phyloP scores from a whole-genome alignment of 805 yeast genomes.

The Teunomyces pallodes region DNA sequence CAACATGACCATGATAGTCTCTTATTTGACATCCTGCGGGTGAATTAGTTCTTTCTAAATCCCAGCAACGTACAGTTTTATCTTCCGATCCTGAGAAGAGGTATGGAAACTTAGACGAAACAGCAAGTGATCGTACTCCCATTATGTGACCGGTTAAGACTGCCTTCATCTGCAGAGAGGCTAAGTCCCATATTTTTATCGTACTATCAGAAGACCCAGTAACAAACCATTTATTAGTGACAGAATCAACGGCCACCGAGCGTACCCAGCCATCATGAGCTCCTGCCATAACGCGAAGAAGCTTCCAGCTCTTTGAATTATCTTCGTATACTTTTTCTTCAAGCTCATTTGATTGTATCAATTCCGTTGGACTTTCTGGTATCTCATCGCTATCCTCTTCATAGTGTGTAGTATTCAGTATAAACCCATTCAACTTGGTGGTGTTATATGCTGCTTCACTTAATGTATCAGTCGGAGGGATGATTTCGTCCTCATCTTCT shows the following conservation, averaged over 20 bases:
- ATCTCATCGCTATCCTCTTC: neutral
- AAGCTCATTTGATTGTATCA: neutral
- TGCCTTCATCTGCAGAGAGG: slow-evolving; percentile 62
- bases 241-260: slow-evolving; percentile 75
- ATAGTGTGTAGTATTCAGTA: neutral
- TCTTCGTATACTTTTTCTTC: slow-evolving; percentile 3
- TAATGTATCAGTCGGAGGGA: slow-evolving; percentile 29
- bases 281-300: slow-evolving; percentile 63
- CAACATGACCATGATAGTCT: slow-evolving; percentile 91
- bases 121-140: slow-evolving; percentile 76
- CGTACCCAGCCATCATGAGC: slow-evolving; percentile 96
- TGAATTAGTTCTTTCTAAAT: slow-evolving; percentile 78
- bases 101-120: slow-evolving; percentile 79
- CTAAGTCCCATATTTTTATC: slow-evolving; percentile 89
- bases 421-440: slow-evolving; percentile 16
- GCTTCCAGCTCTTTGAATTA: slow-evolving; percentile 50
- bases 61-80: slow-evolving; percentile 93
- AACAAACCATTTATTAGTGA: slow-evolving; percentile 82
- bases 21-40: slow-evolving; percentile 52
- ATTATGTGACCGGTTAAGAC: slow-evolving; percentile 88
- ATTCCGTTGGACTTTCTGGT: neutral
- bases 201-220: slow-evolving; percentile 89
- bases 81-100: slow-evolving; percentile 92
- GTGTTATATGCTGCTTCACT: slow-evolving; percentile 32
- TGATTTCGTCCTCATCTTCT: slow-evolving; percentile 4